Conservation (phyloP, 108 stramenopile species). For the Craspedostauros australis region DNA sequence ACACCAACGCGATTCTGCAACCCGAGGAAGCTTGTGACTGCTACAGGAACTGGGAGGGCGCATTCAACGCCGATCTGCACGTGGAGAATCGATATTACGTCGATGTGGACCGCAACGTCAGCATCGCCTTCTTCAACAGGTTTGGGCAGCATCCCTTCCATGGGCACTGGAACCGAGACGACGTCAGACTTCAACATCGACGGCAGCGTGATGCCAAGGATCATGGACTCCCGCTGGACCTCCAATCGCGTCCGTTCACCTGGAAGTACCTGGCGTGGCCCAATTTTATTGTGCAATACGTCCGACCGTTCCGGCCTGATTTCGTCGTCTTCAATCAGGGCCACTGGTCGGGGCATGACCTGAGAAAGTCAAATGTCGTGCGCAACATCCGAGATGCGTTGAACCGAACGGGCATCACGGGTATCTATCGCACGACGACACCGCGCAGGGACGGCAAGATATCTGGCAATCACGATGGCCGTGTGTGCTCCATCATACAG, state of each 20-base stretch:
- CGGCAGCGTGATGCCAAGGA: too few relatives aligned
- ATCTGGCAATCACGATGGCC: slow-evolving; percentile 3
- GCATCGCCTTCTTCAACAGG: slow-evolving; percentile 13
- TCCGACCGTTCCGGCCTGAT: slow-evolving; percentile 10
- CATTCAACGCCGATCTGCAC: slow-evolving; percentile 2
- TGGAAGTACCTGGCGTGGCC: slow-evolving; percentile 8
- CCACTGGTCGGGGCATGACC: slow-evolving; percentile 16
- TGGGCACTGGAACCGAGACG: not conserved
- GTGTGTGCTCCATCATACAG: slow-evolving; percentile 5
- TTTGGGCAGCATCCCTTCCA: slow-evolving; percentile 20
- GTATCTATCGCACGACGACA: slow-evolving; percentile 29
- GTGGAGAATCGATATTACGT: slow-evolving; percentile 32
- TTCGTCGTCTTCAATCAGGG: slow-evolving; percentile 23
- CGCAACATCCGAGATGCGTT: slow-evolving; percentile 3
- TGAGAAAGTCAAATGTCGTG: slow-evolving; percentile 6
- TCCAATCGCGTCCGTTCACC: not conserved
- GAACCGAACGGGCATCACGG: slow-evolving; percentile 16
- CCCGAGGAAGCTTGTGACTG: slow-evolving; percentile 35
- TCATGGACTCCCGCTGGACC: too few relatives aligned
- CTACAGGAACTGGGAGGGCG: slow-evolving; percentile 11
- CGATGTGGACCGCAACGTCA: slow-evolving; percentile 6
- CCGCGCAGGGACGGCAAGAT: slow-evolving; percentile 7
- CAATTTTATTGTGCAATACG: slow-evolving; percentile 13
- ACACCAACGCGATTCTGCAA: slow-evolving; percentile 21
- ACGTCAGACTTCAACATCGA: too few relatives aligned